Conservation (phyloP, 202 grass and related monocot genomes). For the Panicum hallii region DNA sequence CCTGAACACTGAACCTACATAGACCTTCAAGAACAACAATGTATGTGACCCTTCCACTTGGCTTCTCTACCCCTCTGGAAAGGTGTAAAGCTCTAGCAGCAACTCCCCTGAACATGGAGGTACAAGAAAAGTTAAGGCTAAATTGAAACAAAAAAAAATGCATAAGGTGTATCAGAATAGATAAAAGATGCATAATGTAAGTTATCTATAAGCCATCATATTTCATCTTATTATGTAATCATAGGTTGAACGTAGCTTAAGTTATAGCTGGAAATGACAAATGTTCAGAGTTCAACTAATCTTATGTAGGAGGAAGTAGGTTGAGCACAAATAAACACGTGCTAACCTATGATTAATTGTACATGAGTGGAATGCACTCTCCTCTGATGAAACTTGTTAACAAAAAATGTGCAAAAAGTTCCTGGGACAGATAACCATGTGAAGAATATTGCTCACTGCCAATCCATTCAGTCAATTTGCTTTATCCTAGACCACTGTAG, state of each 20-base stretch:
- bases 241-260: neutral
- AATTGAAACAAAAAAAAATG: neutral
- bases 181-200: neutral
- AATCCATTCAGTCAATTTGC: neutral
- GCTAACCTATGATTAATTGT: neutral
- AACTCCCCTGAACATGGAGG: slow-evolving; percentile 75
- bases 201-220: neutral
- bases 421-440: neutral
- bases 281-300: slow-evolving; percentile 15
- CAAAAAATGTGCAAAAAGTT: neutral
- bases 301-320: neutral
- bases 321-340: slow-evolving; percentile 17
- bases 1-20: slow-evolving; percentile 96
- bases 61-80: slow-evolving; percentile 97
- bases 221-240: slow-evolving; percentile 15
- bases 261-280: slow-evolving; percentile 20
- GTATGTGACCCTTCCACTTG: slow-evolving; percentile 96
- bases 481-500: neutral
- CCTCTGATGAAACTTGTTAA: neutral
- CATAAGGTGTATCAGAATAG: neutral
- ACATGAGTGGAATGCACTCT: slow-evolving; percentile 8
- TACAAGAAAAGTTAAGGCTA: slow-evolving; percentile 10
- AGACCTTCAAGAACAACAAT: slow-evolving; percentile 97
- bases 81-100: slow-evolving; percentile 99
- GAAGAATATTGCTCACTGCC: slow-evolving; percentile 14